These are phyloP conservation scores for Fusarium annulatum DNA, from an alignment of 2,329 filamentous ascomycete genomes.

Conservation along the genomic window DNA sequence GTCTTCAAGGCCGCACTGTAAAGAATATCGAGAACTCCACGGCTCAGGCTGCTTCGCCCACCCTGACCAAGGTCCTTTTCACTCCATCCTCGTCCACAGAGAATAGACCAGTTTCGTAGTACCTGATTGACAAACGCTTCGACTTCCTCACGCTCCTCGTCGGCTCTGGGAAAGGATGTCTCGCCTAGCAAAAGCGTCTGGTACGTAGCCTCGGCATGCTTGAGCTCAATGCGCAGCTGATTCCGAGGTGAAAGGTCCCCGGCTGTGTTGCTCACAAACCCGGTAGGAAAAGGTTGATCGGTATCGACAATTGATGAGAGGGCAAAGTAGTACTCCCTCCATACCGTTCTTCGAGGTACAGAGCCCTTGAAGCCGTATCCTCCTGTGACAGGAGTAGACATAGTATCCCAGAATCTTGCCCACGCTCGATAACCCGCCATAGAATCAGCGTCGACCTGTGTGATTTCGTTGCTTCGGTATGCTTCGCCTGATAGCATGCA, in stretches of 20 bases:
- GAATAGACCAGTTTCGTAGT: slow-evolving; percentile 84
- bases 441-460: slow-evolving; percentile 63
- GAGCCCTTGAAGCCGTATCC: slow-evolving; percentile 69
- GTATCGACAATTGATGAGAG: slow-evolving; percentile 80
- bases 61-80: slow-evolving; percentile 84
- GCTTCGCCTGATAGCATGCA: slow-evolving; percentile 76
- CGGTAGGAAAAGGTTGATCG: slow-evolving; percentile 69
- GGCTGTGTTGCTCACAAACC: slow-evolving; percentile 53
- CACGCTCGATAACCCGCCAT: slow-evolving; percentile 73
- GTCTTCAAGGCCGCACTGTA: slow-evolving; percentile 93
- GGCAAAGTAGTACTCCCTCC: slow-evolving; percentile 86
- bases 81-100: slow-evolving; percentile 83
- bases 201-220: slow-evolving; percentile 81
- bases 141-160: slow-evolving; percentile 80
- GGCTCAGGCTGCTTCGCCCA: slow-evolving; percentile 79
- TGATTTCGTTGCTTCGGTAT: slow-evolving; percentile 61
- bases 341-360: slow-evolving; percentile 75
- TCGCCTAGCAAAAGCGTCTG: slow-evolving; percentile 82
- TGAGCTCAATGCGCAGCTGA: slow-evolving; percentile 80
- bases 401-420: slow-evolving; percentile 74
- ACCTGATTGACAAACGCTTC: slow-evolving; percentile 84
- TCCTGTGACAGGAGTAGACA: slow-evolving; percentile 59
- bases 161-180: slow-evolving; percentile 85
- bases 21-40: slow-evolving; percentile 84
- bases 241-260: slow-evolving; percentile 66